phyloP scores from a whole-genome alignment of 1,284 basidiomycete species.

The Phaffia rhodozyma region DNA sequence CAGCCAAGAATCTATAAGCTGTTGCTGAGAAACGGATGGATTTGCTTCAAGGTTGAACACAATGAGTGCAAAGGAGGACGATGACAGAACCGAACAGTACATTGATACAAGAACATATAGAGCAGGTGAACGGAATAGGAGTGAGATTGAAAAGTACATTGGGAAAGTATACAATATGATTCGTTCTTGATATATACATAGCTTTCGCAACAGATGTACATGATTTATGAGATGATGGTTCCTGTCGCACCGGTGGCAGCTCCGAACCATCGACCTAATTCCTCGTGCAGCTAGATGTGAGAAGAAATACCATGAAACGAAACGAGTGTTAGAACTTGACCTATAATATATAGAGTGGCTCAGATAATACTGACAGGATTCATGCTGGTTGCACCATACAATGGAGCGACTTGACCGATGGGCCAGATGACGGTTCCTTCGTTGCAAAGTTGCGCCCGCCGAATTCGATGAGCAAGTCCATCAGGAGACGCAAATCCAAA shows the following conservation, averaged over 20 bases:
- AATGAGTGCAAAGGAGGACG: too few species aligned
- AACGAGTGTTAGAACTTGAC: neutral
- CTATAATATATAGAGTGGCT: neutral
- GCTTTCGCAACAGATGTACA: too few species aligned
- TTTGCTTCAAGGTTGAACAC: too few species aligned
- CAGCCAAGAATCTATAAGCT: too few species aligned
- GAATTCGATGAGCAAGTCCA: neutral
- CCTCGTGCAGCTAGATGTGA: neutral
- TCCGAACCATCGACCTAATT: constrained; percentile 1
- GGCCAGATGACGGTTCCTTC: constrained; percentile 4
- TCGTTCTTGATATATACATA: too few species aligned
- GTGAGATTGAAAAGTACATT: too few species aligned
- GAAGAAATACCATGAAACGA: neutral
- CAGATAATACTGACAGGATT: neutral
- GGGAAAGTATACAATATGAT: too few species aligned
- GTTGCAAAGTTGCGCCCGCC: neutral
- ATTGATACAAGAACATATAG: too few species aligned
- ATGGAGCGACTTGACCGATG: neutral
- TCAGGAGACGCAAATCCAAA: neutral
- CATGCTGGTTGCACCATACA: neutral
- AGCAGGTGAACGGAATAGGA: too few species aligned
- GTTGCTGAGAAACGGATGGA: too few species aligned
- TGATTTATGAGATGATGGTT: neutral
- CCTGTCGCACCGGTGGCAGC: neutral
- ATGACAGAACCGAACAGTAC: too few species aligned